Conservation (phyloP, 371 early-diverging fungal species). For the Circinella umbellata region DNA sequence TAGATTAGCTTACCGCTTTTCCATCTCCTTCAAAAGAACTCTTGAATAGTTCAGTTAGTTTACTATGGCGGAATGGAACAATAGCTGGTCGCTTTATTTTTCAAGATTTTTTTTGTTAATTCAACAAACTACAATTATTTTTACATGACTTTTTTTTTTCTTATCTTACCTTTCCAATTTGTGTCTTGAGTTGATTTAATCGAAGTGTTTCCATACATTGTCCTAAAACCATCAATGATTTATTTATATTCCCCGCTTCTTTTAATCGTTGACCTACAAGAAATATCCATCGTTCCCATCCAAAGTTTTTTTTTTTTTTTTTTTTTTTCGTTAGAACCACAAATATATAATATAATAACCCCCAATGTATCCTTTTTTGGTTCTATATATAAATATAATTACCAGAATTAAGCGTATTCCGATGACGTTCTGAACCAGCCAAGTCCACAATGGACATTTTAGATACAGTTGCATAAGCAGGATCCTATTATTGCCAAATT, state of each 20-base stretch:
- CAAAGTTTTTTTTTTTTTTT: background rate
- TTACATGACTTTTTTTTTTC: background rate
- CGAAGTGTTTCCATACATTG: slow-evolving; percentile 80
- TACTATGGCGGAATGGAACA: slow-evolving; percentile 75
- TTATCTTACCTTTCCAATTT: slow-evolving; percentile 42
- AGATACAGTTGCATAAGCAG: slow-evolving; percentile 54
- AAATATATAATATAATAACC: too few relatives aligned
- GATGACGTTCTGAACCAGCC: slow-evolving; percentile 94
- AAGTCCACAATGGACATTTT: slow-evolving; percentile 91
- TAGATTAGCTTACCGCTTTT: slow-evolving; percentile 50
- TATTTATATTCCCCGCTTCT: slow-evolving; percentile 95
- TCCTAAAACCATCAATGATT: slow-evolving; percentile 92
- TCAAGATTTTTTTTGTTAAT: background rate
- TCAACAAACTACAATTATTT: too few relatives aligned
- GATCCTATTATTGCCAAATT: slow-evolving; percentile 32
- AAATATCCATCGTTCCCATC: background rate
- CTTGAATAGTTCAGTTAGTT: slow-evolving; percentile 74
- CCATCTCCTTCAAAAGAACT: slow-evolving; percentile 72
- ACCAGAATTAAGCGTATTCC: slow-evolving; percentile 81
- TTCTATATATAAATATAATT: slow-evolving; percentile 16
- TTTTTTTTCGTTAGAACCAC: slow-evolving; percentile 30
- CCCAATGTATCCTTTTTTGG: too few relatives aligned
- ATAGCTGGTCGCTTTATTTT: slow-evolving; percentile 43
- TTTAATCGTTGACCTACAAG: slow-evolving; percentile 74
- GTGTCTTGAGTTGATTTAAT: slow-evolving; percentile 55